Evolutionary conservation across 2,329 filamentous ascomycete species (phyloP), one percentile per base, ranked within the genome.

Genomic region (Rhynchosporium agropyri): DNA sequence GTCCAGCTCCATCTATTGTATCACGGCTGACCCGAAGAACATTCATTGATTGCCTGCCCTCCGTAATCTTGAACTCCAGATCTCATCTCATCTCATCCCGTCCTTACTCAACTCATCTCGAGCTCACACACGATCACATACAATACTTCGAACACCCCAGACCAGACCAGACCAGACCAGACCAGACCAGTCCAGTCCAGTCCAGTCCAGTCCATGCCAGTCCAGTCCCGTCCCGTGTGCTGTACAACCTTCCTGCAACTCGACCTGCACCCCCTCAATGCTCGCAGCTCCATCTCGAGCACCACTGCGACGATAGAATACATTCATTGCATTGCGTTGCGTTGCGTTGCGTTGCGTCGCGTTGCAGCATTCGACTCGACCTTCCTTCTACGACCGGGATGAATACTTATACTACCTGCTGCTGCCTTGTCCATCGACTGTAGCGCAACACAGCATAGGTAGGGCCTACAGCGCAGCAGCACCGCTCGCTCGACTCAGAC

Each of bases 391-490:
- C 50, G 28, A 49, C 42, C 36, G 36, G 54, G 53, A 63, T 64
- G 64, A 60, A 49, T 46, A 56, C 46, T 58, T 20, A 20, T 20
- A 20, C 20, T 20, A 20, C 20, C 20, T 20, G 20, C 50, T 54
- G 42, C 49, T 45, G 53, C 46, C 28, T 48, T 60, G 29, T 33
- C 43, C 31, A 33, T 51, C 51, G 61, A 62, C 56, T 62, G 62
- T 66, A 66, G 63, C 62, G 65, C 64, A 65, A 58, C 54, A 49
- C 53, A 43, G 60, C 54, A 53, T 20, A 20, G 20, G 20, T 20
- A 20, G 20, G 20, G 20, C 20, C 20, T 20, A 20, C 20, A 20
- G 20, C 20, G 20, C 61, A 65, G 13, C 40, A 42, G 26, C 7
- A 48, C 45, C 45, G 9, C 15, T 20, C 45, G 9, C 15, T 20